Percentiles rank a stretch among this genome's conserved stretches.
These are phyloP conservation scores for Jamesozyma rosinii DNA, from an alignment of 805 yeast species.

Conservation along the genomic window DNA sequence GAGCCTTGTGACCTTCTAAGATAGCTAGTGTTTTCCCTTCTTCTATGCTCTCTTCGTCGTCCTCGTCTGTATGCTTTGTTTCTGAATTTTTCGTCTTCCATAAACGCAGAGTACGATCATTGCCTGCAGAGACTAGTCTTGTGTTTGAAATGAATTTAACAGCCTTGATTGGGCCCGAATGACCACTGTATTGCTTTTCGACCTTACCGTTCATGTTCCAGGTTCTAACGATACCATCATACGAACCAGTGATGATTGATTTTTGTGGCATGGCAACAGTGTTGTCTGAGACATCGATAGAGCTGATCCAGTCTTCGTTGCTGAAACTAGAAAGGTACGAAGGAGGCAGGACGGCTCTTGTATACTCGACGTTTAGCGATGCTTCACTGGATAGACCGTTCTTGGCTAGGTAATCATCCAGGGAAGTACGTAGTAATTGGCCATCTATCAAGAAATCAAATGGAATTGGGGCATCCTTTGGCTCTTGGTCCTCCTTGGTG, in stretches of 20 bases:
- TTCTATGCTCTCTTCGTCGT: slow-evolving; percentile 42
- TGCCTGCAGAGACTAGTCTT: slow-evolving; percentile 74
- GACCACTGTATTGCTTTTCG: slow-evolving; percentile 75
- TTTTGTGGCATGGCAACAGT: slow-evolving; percentile 30
- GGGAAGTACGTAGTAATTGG: slow-evolving; percentile 62
- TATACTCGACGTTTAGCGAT: slow-evolving; percentile 73
- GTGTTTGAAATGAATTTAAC: slow-evolving; percentile 72
- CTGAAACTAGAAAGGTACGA: slow-evolving; percentile 76
- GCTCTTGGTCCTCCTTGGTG: slow-evolving; percentile 29
- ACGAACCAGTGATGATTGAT: slow-evolving; percentile 71
- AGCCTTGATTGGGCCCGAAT: slow-evolving; percentile 74
- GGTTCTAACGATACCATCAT: slow-evolving; percentile 88
- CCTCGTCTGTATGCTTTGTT: slow-evolving; percentile 16
- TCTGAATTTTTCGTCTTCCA: slow-evolving; percentile 60
- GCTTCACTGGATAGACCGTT: slow-evolving; percentile 80
- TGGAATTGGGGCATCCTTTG: slow-evolving; percentile 49
- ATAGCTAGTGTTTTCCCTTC: slow-evolving; percentile 75
- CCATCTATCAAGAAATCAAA: slow-evolving; percentile 91
- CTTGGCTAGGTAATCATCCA: slow-evolving; percentile 66
- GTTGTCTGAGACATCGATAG: slow-evolving; percentile 34
- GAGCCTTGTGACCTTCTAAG: slow-evolving; percentile 81
- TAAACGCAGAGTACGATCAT: slow-evolving; percentile 78
- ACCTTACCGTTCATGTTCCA: slow-evolving; percentile 78
- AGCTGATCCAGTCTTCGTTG: slow-evolving; percentile 93
- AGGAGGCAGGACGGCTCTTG: slow-evolving; percentile 92